Evolutionary conservation across 1,139 yeast genomes (phyloP), one percentile per base, ranked within the genome.

Genomic region (Geotrichum aggregatum): DNA sequence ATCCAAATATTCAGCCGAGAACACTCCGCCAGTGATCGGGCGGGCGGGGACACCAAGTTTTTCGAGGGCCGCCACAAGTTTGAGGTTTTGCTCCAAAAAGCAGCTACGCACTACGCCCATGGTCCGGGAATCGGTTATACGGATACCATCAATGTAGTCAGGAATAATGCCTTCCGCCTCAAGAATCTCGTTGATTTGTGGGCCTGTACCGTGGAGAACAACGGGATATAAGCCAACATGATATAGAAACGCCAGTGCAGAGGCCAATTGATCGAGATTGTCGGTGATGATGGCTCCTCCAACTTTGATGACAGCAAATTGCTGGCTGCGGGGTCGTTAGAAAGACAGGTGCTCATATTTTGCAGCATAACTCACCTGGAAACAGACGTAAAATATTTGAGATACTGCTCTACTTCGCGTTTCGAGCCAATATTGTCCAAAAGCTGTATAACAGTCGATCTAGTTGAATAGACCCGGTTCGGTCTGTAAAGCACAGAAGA

Each of bases 261-360:
- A 87, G 0, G 98, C 98, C 62, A 92, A 75, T 70, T 92, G 96
- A n/a, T 89, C 86, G 59, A 92, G 74, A 64, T 92, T 94, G 64
- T 92, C 95, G 47, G 98, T 91, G 67, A 92, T 92, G 65, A 92
- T 91, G 44, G 98, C 98, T 59, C 98, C 98, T 39, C 98, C 98
- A 36, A 92, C 98, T 71, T 92, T 92, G 71, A 92, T 92, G 47
- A 92, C 96, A 13, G 98, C 98, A 66, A 92, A 92, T 67, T 92
- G 98, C 69, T 92, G 98, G 61, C 87, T 89, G 8, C 88, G 83
- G n/a, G 18, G n/a, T 40, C 28, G 19, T 31, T 39, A 26, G 34
- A n/a, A n/a, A n/a, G n/a, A n/a, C n/a, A n/a, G n/a, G n/a, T n/a
- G n/a, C n/a, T n/a, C n/a, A n/a, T n/a, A n/a, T n/a, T n/a, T n/a